Conservation (phyloP, 345 rosid species). For the Passiflora organensis region DNA sequence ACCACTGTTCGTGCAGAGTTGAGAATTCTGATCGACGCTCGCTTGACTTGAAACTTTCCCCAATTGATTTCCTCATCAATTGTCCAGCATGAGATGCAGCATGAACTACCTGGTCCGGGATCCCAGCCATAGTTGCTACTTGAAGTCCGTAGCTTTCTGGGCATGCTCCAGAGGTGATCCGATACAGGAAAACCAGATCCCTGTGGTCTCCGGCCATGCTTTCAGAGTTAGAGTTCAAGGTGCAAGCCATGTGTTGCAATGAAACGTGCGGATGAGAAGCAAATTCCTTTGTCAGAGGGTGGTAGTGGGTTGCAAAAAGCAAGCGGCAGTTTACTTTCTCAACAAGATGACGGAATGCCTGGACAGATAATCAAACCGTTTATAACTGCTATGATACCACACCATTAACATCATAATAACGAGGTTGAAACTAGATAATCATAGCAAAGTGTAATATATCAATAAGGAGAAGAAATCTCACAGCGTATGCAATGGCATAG, state of each 20-base stretch:
- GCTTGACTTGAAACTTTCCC: constrained; percentile 65
- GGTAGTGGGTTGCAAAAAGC: constrained; percentile 92
- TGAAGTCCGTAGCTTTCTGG: constrained; percentile 90
- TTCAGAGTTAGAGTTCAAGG: constrained; percentile 37
- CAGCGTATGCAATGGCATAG: constrained; percentile 92
- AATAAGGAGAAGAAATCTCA: constrained; percentile 24
- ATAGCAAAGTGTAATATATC: not conserved
- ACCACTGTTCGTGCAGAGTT: constrained; percentile 88
- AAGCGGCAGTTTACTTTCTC: constrained; percentile 82
- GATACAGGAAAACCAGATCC: constrained; percentile 72
- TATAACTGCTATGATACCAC: constrained; percentile 5
- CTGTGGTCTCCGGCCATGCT: constrained; percentile 27
- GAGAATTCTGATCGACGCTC: constrained; percentile 80
- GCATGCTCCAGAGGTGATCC: constrained; percentile 75
- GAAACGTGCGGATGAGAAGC: constrained; percentile 76
- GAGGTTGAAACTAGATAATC: not conserved
- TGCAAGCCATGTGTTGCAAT: constrained; percentile 88
- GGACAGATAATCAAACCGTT: not conserved
- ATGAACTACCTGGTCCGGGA: constrained; percentile 67
- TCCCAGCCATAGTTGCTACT: constrained; percentile 88
- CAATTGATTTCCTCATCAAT: constrained; percentile 59
- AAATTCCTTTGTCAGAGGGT: constrained; percentile 88
- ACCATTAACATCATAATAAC: not conserved
- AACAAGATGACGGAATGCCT: constrained; percentile 92
- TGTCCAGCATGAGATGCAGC: constrained; percentile 55